phyloP scores from a whole-genome alignment of 306 rosid genomes.

The Canavalia ensiformis region DNA sequence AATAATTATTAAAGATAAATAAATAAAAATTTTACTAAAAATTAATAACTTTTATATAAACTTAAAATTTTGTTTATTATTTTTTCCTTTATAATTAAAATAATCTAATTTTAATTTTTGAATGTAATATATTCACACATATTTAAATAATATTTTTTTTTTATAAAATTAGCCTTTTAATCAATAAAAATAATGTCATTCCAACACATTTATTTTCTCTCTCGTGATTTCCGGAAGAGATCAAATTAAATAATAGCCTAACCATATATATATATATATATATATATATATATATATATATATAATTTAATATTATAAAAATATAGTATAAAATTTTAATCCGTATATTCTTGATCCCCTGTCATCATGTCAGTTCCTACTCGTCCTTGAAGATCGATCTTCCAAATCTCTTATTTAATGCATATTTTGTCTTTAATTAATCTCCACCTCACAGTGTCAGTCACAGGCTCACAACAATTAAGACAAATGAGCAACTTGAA shows the following conservation, averaged over 20 bases:
- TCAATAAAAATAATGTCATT: too few species aligned
- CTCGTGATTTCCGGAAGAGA: neutral
- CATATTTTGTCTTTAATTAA: neutral
- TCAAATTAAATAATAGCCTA: neutral
- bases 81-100: too few species aligned
- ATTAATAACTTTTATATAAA: too few species aligned
- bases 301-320: neutral
- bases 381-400: conserved; percentile 39
- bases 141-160: too few species aligned
- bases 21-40: too few species aligned
- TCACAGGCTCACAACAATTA: too few species aligned
- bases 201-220: neutral
- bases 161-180: too few species aligned
- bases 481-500: conserved; percentile 33
- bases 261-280: neutral
- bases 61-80: too few species aligned
- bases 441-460: neutral
- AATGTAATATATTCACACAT: too few species aligned
- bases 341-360: conserved; percentile 39
- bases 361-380: conserved; percentile 44
- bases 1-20: too few species aligned
- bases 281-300: too few species aligned
- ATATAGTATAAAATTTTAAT: neutral
- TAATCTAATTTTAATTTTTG: too few species aligned
- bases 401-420: conserved; percentile 48